A percentile compares a stretch with the other conserved stretches of the same genome.
These are phyloP conservation scores for Dimocarpus longan DNA, from an alignment of 345 rosid genomes.

Conservation along the genomic window DNA sequence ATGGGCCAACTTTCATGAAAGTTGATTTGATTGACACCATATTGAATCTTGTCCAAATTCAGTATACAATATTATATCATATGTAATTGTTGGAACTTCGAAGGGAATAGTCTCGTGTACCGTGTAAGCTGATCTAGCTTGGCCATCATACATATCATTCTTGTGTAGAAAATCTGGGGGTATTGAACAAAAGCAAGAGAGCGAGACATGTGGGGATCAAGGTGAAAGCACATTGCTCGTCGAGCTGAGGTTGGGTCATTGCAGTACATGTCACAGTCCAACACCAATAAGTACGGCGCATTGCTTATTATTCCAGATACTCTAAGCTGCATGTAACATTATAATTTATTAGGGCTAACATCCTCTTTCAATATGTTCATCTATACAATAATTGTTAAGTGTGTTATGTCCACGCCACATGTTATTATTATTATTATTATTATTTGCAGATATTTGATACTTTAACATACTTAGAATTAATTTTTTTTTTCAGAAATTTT, in stretches of 20 bases:
- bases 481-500: no score
- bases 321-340: slow-evolving; percentile 38
- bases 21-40: no score
- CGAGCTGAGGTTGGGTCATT: slow-evolving; percentile 48
- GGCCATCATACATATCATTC: slow-evolving; percentile 50
- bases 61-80: no score
- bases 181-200: slow-evolving; percentile 50
- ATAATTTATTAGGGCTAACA: neutral
- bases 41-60: no score
- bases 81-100: no score
- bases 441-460: no score
- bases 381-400: no score
- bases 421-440: no score
- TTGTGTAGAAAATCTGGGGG: slow-evolving; percentile 45
- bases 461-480: no score
- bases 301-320: slow-evolving; percentile 53
- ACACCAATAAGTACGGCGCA: slow-evolving; percentile 41
- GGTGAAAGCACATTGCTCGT: slow-evolving; percentile 54
- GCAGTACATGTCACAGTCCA: slow-evolving; percentile 62
- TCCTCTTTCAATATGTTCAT: no score
- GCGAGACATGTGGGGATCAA: slow-evolving; percentile 34
- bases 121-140: slow-evolving; percentile 30
- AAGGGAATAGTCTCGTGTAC: slow-evolving; percentile 16
- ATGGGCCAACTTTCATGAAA: no score
- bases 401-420: no score